Evolutionary conservation across 208 protist species (phyloP).

Genomic region (Lotmaria passim): DNA sequence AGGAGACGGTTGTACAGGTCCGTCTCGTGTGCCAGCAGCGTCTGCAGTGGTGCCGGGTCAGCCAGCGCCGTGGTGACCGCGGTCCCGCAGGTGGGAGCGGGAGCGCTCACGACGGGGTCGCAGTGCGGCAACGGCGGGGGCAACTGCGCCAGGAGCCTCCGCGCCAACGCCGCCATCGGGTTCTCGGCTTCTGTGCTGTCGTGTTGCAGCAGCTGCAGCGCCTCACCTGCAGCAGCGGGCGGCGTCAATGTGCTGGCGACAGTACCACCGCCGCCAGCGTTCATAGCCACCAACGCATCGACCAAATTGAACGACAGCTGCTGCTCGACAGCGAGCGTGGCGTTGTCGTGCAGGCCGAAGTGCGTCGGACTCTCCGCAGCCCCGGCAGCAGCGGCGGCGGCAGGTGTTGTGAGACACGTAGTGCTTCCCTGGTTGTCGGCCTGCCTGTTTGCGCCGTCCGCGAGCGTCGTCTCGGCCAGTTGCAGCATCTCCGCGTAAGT

Average conservation of each 20-base stretch:
- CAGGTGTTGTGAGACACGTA: too few relatives aligned
- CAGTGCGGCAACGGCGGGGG: conserved; percentile 45
- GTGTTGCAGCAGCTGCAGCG: conserved; percentile 30
- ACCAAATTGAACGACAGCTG: conserved; percentile 55
- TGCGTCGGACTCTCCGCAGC: conserved; percentile 68
- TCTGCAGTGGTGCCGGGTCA: conserved; percentile 73
- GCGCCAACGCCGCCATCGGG: conserved; percentile 56
- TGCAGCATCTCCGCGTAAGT: conserved; percentile 55
- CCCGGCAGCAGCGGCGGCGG: neutral
- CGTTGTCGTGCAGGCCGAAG: conserved; percentile 96
- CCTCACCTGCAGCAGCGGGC: conserved; percentile 56
- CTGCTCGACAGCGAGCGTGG: conserved; percentile 89
- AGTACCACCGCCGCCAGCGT: conserved; percentile 34
- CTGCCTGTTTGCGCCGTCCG: conserved; percentile 28
- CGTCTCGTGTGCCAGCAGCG: conserved; percentile 86
- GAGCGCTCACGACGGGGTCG: conserved; percentile 31
- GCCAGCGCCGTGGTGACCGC: too few relatives aligned
- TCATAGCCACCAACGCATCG: conserved; percentile 54
- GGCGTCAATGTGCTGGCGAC: conserved; percentile 32
- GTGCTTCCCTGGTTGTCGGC: too few relatives aligned
- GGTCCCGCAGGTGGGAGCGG: too few relatives aligned
- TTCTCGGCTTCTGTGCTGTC: conserved; percentile 11
- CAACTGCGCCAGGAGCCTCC: conserved; percentile 65
- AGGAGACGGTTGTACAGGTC: conserved; percentile 90
- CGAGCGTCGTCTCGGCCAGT: conserved; percentile 65